These are phyloP conservation scores for Phytophthora sp. DNA, from an alignment of 352 stramenopile species.

Conservation along the genomic window DNA sequence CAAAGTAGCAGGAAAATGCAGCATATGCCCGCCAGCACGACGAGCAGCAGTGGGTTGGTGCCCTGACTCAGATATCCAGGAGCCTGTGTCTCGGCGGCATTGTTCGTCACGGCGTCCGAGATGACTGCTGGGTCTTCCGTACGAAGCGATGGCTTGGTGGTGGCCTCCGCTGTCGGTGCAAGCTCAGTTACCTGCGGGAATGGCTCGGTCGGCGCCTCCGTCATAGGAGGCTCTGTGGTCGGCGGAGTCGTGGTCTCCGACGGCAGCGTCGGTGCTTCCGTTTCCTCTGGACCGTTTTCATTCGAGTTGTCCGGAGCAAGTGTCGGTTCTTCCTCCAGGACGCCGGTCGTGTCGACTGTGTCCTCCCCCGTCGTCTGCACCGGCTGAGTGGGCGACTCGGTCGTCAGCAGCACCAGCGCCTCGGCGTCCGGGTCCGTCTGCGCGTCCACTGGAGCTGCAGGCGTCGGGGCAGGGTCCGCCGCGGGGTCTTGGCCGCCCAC, in stretches of 20 bases:
- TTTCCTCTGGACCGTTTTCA: conserved; percentile 7
- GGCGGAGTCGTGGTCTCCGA: not conserved
- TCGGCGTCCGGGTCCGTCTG: conserved; percentile 1
- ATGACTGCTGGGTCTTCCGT: conserved; percentile 27
- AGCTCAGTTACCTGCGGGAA: conserved; percentile 4
- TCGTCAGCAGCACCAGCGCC: conserved; percentile 10
- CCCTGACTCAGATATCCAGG: conserved; percentile 43
- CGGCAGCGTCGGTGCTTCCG: not conserved
- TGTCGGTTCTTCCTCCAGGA: conserved; percentile 1
- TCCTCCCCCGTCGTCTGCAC: not conserved
- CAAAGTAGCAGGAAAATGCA: conserved; percentile 65
- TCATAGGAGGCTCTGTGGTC: not conserved
- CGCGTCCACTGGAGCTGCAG: not conserved
- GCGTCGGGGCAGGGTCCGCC: not conserved
- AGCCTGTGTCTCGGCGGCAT: conserved; percentile 1
- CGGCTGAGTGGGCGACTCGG: not conserved
- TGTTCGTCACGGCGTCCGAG: conserved; percentile 23
- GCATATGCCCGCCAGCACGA: conserved; percentile 51
- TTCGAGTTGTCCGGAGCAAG: conserved; percentile 4
- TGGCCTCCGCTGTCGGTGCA: conserved; percentile 5
- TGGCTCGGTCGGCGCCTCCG: not conserved
- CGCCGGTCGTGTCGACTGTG: not conserved
- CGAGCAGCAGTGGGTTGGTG: conserved; percentile 47
- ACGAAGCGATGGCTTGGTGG: conserved; percentile 45
- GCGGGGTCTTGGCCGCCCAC: conserved; percentile 2